A percentile compares a stretch with the other conserved stretches of the same genome.
Conservation (phyloP, 139 green algal genomes). For the Cymbomonas tetramitiformis region DNA sequence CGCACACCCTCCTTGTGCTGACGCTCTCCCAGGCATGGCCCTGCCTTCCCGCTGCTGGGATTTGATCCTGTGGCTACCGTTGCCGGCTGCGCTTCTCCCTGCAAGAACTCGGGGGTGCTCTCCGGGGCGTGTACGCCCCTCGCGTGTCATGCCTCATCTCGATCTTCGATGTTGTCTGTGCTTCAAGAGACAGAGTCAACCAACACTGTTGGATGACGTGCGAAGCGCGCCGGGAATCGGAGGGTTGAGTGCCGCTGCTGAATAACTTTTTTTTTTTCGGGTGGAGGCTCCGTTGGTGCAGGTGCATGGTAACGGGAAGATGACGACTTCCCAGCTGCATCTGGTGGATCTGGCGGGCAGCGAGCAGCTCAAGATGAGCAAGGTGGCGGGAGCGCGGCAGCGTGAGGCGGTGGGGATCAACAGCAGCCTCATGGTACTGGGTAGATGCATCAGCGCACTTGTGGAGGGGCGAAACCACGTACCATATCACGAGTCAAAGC, state of each 20-base stretch:
- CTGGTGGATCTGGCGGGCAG: not conserved
- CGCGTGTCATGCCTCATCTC: too few species aligned
- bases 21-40: not conserved
- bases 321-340: too few species aligned
- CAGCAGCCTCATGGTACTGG: not conserved
- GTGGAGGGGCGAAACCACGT: not conserved
- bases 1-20: slow-evolving; percentile 4
- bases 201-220: not conserved
- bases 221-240: not conserved
- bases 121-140: too few species aligned
- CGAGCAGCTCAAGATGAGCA: slow-evolving; percentile 7
- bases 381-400: not conserved
- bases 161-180: too few species aligned
- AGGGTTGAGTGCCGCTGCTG: not conserved
- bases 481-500: slow-evolving; percentile 1
- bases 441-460: not conserved
- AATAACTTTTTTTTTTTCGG: too few species aligned
- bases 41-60: too few species aligned
- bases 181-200: too few species aligned
- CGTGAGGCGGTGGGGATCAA: slow-evolving; percentile 10
- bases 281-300: not conserved
- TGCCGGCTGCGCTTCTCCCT: too few species aligned
- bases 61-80: too few species aligned
- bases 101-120: too few species aligned
- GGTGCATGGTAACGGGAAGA: not conserved